Evolutionary conservation across 768 basidiomycete species (phyloP), one percentile per base, ranked within the genome.

Genomic region (Galerina marginata): DNA sequence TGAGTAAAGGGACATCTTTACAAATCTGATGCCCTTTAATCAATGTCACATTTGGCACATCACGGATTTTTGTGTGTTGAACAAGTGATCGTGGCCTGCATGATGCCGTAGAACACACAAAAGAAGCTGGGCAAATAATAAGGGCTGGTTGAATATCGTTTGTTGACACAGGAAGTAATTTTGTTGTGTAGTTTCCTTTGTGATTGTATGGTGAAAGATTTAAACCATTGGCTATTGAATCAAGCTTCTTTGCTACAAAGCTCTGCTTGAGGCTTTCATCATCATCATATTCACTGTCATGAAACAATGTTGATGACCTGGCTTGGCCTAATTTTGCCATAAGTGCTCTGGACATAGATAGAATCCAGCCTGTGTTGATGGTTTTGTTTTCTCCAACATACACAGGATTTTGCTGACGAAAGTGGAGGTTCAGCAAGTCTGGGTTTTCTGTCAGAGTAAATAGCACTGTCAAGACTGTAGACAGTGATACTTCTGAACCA

Each of bases 401-500:
- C 2, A 9, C 29, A 26, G 43, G 55, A 50, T 60, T 12, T 45
- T 65, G 55, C 44, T 62, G 59, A 12, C 62, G 12, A 4, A 56
- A 56, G 64, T 67, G 64, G 9, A 69, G 47, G 45, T 62, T 62
- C 11, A 69, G 43, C 4, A 69, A 54, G 36, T 67, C 58, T 6
- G 56, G 40, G 47, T 69, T 69, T 25, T 69, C 59, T 16, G 54
- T 52, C 29, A 67, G 15, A n/a, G 56, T 59, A 42, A 69, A 65
- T 2, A 69, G 56, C 5, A 69, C 43, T 12, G 65, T 29, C 6
- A 68, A 56, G 20, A 58, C 58, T 40, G 63, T 64, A 29, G 59
- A 20, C 16, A 69, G 48, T 2, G 67, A 65, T 12, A 65, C 61
- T 3, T 60, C 45, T 23, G 54, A 45, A 38, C 43, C 54, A 46